Evolutionary conservation across 2,329 filamentous ascomycete species (phyloP).

Genomic region (Colletotrichum horii): DNA sequence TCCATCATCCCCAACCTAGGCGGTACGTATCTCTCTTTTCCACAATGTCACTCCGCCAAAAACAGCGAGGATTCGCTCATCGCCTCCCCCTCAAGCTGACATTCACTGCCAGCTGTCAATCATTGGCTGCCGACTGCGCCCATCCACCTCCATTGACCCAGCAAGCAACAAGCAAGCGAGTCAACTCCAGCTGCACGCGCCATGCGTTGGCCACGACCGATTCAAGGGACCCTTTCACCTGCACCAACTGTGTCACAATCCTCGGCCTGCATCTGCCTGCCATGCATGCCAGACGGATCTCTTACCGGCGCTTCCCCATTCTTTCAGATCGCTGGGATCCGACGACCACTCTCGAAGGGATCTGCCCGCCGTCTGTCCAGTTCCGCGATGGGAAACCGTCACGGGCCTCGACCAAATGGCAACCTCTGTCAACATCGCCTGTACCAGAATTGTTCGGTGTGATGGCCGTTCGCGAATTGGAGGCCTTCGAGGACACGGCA

Average conservation of each 20-base stretch:
- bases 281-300: not conserved
- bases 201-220: constrained; percentile 10
- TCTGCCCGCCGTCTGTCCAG: not conserved
- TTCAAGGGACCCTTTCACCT: constrained; percentile 5
- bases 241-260: constrained; percentile 1
- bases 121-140: not conserved
- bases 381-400: not conserved
- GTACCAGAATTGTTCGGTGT: not conserved
- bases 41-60: not conserved
- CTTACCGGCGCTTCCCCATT: not conserved
- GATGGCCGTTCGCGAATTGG: not conserved
- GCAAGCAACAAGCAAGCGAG: not conserved
- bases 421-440: not conserved
- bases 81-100: not conserved
- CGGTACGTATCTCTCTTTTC: not conserved
- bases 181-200: constrained; percentile 8
- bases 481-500: not conserved
- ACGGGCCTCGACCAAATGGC: not conserved
- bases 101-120: not conserved
- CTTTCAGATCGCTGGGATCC: not conserved
- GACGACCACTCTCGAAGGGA: not conserved
- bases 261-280: not conserved
- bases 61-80: not conserved
- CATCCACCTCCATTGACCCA: not conserved
- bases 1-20: not conserved